Conservation (phyloP, 306 rosid genomes). For the Vachellia collinsii region DNA sequence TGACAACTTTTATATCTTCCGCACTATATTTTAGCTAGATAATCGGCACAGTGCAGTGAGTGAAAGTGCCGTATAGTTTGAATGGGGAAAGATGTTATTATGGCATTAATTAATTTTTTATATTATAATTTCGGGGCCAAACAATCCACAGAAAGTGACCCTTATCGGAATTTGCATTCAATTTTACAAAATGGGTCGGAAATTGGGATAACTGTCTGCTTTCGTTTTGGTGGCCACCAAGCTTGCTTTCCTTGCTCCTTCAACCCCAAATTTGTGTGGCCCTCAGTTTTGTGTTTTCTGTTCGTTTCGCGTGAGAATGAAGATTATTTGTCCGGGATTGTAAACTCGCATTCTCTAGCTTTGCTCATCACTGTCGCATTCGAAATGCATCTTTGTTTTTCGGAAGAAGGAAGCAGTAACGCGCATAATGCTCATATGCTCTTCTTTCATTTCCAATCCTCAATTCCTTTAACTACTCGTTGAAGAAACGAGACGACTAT, state of each 20-base stretch:
- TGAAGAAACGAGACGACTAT: no score
- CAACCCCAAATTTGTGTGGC: slow-evolving; percentile 22
- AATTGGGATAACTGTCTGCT: neutral
- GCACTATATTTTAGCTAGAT: no score
- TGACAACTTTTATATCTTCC: no score
- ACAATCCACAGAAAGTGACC: neutral
- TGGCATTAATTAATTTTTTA: no score
- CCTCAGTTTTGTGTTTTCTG: slow-evolving; percentile 23
- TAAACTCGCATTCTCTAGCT: no score
- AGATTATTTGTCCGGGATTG: no score
- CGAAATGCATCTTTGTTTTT: neutral
- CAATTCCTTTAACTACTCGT: neutral
- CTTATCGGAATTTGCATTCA: neutral
- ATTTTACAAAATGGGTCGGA: neutral
- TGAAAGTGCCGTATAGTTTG: no score
- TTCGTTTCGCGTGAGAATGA: slow-evolving; percentile 18
- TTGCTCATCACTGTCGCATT: neutral
- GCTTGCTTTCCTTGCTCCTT: neutral
- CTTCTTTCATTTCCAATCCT: slow-evolving; percentile 22
- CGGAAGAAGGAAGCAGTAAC: neutral
- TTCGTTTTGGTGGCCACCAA: neutral
- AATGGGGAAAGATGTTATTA: no score
- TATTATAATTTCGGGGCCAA: no score
- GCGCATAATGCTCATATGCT: neutral
- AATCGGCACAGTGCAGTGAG: no score